These are phyloP conservation scores for Suhomyces yuchorum DNA, from an alignment of 1,139 yeast species.

Conservation along the genomic window DNA sequence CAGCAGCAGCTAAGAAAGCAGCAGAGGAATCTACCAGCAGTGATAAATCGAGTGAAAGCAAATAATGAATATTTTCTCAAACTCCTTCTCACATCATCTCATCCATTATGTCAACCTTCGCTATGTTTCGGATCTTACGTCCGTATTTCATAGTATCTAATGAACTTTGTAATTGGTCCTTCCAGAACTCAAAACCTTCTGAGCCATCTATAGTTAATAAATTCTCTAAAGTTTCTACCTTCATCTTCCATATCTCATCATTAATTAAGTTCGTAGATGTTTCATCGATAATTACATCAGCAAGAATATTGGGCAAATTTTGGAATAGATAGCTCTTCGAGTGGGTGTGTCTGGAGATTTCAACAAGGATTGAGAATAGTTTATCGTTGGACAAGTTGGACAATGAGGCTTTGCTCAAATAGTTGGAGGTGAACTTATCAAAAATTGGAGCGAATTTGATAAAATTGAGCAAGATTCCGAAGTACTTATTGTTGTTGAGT, in stretches of 20 bases:
- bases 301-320: slow-evolving; percentile 31
- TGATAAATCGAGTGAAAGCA: background rate
- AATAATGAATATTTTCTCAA: no score
- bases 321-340: slow-evolving; percentile 30
- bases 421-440: slow-evolving; percentile 17
- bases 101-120: slow-evolving; percentile 33
- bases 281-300: slow-evolving; percentile 13
- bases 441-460: slow-evolving; percentile 26
- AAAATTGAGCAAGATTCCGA: slow-evolving; percentile 34
- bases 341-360: slow-evolving; percentile 26
- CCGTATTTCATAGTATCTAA: slow-evolving; percentile 37
- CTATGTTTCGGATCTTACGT: slow-evolving; percentile 24
- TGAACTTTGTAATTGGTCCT: slow-evolving; percentile 23
- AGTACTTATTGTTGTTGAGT: slow-evolving; percentile 26
- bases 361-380: slow-evolving; percentile 27
- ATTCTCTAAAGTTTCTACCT: slow-evolving; percentile 28
- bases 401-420: slow-evolving; percentile 24
- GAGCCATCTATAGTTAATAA: slow-evolving; percentile 23
- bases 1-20: slow-evolving; percentile 3
- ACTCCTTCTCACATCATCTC: slow-evolving; percentile 22
- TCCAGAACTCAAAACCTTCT: slow-evolving; percentile 29
- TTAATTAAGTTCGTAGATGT: slow-evolving; percentile 19
- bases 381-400: slow-evolving; percentile 29
- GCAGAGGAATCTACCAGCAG: background rate
- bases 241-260: slow-evolving; percentile 32